Percentiles rank a stretch among this genome's conserved stretches.
phyloP scores from a whole-genome alignment of 2,329 filamentous ascomycete species.

The Cadophora gregata region DNA sequence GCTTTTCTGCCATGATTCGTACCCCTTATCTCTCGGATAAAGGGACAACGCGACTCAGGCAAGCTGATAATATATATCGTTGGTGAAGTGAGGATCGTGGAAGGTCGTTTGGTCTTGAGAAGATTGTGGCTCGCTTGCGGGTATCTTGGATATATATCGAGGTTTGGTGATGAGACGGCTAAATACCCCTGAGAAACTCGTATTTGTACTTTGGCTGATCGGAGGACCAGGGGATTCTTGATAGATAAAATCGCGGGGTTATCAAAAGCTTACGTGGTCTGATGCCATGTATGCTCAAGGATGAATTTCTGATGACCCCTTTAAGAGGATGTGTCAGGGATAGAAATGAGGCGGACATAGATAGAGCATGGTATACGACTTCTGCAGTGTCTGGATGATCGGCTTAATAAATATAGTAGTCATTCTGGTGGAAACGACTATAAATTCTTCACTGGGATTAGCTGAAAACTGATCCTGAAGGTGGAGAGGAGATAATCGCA shows the following conservation, averaged over 20 bases:
- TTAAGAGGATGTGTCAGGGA: background rate
- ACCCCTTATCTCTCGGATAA: conserved; percentile 14
- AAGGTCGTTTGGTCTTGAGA: background rate
- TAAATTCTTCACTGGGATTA: no score
- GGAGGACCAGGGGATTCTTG: background rate
- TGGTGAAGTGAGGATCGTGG: background rate
- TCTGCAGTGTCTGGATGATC: no score
- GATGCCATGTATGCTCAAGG: background rate
- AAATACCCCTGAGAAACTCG: background rate
- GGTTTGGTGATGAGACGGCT: background rate
- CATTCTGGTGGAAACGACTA: no score
- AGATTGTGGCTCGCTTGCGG: conserved; percentile 7
- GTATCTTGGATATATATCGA: background rate
- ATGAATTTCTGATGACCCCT: background rate
- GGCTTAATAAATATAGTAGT: no score
- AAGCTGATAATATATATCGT: background rate
- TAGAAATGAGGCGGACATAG: background rate
- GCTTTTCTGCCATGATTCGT: background rate
- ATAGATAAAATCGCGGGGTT: background rate
- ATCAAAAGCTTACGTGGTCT: background rate
- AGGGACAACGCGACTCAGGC: background rate
- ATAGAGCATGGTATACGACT: background rate
- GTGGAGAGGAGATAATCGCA: background rate
- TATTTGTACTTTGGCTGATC: conserved; percentile 4
- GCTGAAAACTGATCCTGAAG: background rate